These are phyloP conservation scores for Thelonectria discophora DNA, from an alignment of 2,329 filamentous ascomycete species.

Conservation along the genomic window DNA sequence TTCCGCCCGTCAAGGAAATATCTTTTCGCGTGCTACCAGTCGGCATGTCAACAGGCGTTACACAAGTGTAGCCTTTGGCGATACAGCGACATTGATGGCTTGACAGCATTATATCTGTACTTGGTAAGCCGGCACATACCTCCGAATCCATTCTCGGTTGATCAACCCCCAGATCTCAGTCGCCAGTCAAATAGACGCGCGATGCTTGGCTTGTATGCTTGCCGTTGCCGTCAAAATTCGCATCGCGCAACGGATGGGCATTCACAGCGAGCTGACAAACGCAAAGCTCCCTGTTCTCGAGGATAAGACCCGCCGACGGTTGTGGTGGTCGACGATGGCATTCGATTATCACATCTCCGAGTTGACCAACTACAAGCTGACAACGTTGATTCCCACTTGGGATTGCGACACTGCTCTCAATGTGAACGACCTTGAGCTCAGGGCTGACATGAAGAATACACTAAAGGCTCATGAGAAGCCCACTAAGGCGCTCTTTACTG, in stretches of 20 bases:
- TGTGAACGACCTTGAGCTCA: slow-evolving; percentile 57
- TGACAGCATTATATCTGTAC: slow-evolving; percentile 66
- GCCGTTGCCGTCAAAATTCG: slow-evolving; percentile 64
- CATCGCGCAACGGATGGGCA: slow-evolving; percentile 64
- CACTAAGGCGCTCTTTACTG: slow-evolving; percentile 54
- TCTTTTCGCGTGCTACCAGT: slow-evolving; percentile 56
- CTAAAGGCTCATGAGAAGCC: slow-evolving; percentile 41
- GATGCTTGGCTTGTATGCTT: slow-evolving; percentile 61
- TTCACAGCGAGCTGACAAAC: slow-evolving; percentile 57
- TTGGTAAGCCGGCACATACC: slow-evolving; percentile 60
- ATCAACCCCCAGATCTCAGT: slow-evolving; percentile 55
- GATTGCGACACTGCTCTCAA: slow-evolving; percentile 55
- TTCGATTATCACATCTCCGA: slow-evolving; percentile 67
- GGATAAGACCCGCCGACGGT: slow-evolving; percentile 66
- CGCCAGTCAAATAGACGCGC: slow-evolving; percentile 53
- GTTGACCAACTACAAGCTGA: slow-evolving; percentile 51
- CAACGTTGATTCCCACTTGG: slow-evolving; percentile 48
- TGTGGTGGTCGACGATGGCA: slow-evolving; percentile 69
- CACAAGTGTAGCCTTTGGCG: slow-evolving; percentile 59
- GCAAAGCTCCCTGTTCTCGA: slow-evolving; percentile 52
- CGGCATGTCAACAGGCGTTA: slow-evolving; percentile 63
- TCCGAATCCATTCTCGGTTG: too few species aligned
- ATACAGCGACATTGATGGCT: slow-evolving; percentile 58
- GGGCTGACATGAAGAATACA: slow-evolving; percentile 49
- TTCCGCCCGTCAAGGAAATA: slow-evolving; percentile 53